Percentiles rank a stretch among this genome's conserved stretches.
Evolutionary conservation across 768 basidiomycete genomes (phyloP).

Genomic region (Agaricus subrufescens): DNA sequence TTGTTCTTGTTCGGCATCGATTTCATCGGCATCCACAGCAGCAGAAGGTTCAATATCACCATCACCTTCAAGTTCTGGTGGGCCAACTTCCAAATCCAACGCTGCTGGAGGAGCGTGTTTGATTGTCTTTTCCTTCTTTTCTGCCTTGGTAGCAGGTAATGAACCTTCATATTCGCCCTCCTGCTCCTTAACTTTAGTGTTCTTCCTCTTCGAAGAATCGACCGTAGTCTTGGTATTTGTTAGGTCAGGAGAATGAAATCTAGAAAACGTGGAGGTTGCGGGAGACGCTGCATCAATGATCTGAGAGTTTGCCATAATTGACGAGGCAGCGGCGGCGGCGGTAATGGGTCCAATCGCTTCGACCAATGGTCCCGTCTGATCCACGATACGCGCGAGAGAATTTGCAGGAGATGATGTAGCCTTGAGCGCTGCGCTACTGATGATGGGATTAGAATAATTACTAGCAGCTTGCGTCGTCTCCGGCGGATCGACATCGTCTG

Average conservation of each 20-base stretch:
- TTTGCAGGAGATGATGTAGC: slow-evolving; percentile 16
- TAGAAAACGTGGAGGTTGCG: slow-evolving; percentile 31
- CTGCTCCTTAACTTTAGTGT: slow-evolving; percentile 15
- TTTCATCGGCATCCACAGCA: slow-evolving; percentile 17
- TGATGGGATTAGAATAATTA: background rate
- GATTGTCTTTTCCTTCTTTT: slow-evolving; percentile 4
- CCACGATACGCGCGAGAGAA: slow-evolving; percentile 23
- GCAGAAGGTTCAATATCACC: slow-evolving; percentile 12
- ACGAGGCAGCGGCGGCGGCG: slow-evolving; percentile 37
- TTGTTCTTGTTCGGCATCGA: slow-evolving; percentile 26
- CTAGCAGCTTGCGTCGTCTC: background rate
- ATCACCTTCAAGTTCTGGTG: slow-evolving; percentile 17
- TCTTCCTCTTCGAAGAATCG: background rate
- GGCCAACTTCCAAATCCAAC: slow-evolving; percentile 24
- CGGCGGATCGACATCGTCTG: background rate
- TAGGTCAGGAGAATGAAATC: slow-evolving; percentile 35
- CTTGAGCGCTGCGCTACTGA: slow-evolving; percentile 11
- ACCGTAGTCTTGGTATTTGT: background rate
- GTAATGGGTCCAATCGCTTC: slow-evolving; percentile 24
- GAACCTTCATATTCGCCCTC: slow-evolving; percentile 20
- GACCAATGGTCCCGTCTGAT: slow-evolving; percentile 23
- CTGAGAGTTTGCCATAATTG: slow-evolving; percentile 43
- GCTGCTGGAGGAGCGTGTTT: slow-evolving; percentile 14
- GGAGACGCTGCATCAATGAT: slow-evolving; percentile 35
- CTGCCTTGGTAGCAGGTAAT: slow-evolving; percentile 1